A percentile compares a stretch with the other conserved stretches of the same genome.
These are phyloP conservation scores for Globisporangium camurandrum DNA, from an alignment of 352 stramenopile species.

Conservation along the genomic window DNA sequence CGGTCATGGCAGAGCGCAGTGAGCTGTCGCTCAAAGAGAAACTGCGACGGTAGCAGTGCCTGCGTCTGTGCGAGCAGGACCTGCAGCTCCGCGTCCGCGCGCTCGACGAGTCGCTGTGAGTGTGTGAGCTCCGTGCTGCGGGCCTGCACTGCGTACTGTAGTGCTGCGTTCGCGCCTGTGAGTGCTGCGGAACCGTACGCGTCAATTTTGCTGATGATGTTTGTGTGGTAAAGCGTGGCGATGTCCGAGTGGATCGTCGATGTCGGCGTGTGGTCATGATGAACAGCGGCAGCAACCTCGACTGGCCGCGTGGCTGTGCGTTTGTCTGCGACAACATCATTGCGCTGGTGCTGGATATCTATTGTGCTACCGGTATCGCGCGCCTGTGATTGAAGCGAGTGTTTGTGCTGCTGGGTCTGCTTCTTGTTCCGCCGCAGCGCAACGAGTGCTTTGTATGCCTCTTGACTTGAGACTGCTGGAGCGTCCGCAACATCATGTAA, in stretches of 20 bases:
- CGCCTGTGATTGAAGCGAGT: too few relatives aligned
- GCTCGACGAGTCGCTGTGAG: slow-evolving; percentile 15
- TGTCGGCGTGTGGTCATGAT: too few relatives aligned
- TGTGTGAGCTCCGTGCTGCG: slow-evolving; percentile 15
- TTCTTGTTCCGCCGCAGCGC: slow-evolving; percentile 20
- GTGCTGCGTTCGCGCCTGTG: slow-evolving; percentile 4
- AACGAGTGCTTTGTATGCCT: slow-evolving; percentile 37
- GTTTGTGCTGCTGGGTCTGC: slow-evolving; percentile 1
- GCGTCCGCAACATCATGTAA: too few relatives aligned
- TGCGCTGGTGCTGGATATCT: slow-evolving; percentile 1
- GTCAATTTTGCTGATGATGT: too few relatives aligned
- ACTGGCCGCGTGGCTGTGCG: too few relatives aligned
- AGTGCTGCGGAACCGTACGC: neutral
- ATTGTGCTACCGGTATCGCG: neutral
- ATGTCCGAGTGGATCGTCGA: too few relatives aligned
- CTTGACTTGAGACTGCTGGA: slow-evolving; percentile 15
- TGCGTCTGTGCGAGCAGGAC: slow-evolving; percentile 23
- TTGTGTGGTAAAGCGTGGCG: neutral
- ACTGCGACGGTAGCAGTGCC: slow-evolving; percentile 32
- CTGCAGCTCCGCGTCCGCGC: slow-evolving; percentile 16
- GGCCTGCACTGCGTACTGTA: slow-evolving; percentile 18
- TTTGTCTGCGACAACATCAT: neutral
- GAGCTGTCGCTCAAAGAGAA: slow-evolving; percentile 56
- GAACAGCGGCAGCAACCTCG: too few relatives aligned
- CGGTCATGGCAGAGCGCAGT: slow-evolving; percentile 29